Evolutionary conservation across 805 yeast species (phyloP), one percentile per base, ranked within the genome.

Genomic region (Pichia occidentalis): DNA sequence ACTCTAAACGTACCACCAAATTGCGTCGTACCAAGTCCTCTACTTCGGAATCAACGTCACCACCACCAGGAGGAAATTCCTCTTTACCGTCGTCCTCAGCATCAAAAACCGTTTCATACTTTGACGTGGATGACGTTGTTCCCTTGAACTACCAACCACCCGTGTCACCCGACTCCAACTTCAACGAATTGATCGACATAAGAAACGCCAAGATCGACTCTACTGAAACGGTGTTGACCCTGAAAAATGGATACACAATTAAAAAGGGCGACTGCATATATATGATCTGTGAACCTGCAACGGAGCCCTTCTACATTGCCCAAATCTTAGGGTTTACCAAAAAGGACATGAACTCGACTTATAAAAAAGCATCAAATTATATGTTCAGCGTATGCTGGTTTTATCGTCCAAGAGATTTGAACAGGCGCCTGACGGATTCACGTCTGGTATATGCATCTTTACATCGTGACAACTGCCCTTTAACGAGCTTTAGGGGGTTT

Each of bases 231-330:
- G 55, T 63, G 0, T 47, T 72, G 27, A 60, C 64, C 2, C 61
- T 71, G 34, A 73, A 54, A 40, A 62, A 60, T 33, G 54, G 61
- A 4, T 54, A 60, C 38, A 56, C 52, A 32, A 42, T 74, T n/a
- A 43, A 44, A 4, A 74, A 73, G 44, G 75, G 75, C 37, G 95
- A 87, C 40, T 76, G 68, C 42, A 80, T 87, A 8, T 87, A 83
- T 55, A 77, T 88, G 77, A 70, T 88, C 10, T 77, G 92, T 45
- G 96, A 86, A 57, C 95, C 95, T 1, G 86, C 95, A 0, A 92
- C 95, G 2, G 96, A 86, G 51, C 97, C 97, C 0, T 92, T 83
- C 64, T 85, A 86, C 51, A 73, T 92, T 30, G 97, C 94, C 1
- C 67, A 90, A 29, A 70, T 90, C 27, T 73, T 85, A 67, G 92